A percentile compares a stretch with the other conserved stretches of the same genome.
These are phyloP conservation scores for Coniochaeta sp. DNA, from an alignment of 2,329 filamentous ascomycete genomes.

Conservation along the genomic window DNA sequence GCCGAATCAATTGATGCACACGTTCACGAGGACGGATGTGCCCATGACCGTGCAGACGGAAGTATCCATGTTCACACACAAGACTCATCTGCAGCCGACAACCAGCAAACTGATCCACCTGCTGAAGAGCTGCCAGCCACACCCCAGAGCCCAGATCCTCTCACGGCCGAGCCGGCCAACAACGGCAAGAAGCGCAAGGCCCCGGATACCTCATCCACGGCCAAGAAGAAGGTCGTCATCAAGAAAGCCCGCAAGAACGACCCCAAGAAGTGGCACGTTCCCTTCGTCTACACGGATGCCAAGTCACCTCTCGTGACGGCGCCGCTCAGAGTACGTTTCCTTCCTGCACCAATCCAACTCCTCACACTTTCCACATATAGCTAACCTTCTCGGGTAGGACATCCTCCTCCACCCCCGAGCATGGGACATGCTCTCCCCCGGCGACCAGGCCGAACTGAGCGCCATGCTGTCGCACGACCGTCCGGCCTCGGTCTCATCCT, in stretches of 20 bases:
- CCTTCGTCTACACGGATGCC: conserved; percentile 24
- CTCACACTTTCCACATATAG: background rate
- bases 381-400: conserved; percentile 7
- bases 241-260: conserved; percentile 16
- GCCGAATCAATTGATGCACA: background rate
- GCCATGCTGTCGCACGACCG: conserved; percentile 18
- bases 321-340: conserved; percentile 22
- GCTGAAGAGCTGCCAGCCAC: background rate
- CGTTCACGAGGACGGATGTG: background rate
- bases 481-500: background rate
- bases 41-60: background rate
- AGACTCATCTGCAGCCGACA: background rate
- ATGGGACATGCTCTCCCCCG: conserved; percentile 26
- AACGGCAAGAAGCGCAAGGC: conserved; percentile 9
- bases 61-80: background rate
- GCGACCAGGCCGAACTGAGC: conserved; percentile 25
- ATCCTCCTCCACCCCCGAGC: conserved; percentile 27
- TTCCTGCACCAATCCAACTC: background rate
- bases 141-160: background rate
- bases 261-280: conserved; percentile 18
- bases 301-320: conserved; percentile 24
- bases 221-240: background rate
- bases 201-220: background rate
- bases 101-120: background rate
- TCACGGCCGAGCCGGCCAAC: conserved; percentile 7